Evolutionary conservation across 225 moss, liverwort and hornwort species (phyloP).

Genomic region (Neckera pumila): DNA sequence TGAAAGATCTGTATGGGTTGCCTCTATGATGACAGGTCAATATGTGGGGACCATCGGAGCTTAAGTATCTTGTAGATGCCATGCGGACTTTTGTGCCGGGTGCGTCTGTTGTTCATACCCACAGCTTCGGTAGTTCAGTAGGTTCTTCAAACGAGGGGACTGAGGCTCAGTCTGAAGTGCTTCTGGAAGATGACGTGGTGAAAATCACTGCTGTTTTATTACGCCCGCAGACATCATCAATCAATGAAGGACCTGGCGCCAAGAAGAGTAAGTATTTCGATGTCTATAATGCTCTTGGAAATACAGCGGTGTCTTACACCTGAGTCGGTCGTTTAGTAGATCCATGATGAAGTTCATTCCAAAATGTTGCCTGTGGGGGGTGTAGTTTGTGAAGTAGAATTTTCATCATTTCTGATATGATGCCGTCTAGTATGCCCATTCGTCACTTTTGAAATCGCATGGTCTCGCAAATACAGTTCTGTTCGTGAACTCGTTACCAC

Average conservation of each 20-base stretch:
- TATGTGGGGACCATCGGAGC: conserved; percentile 89
- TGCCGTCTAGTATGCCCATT: not conserved
- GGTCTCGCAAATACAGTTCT: not conserved
- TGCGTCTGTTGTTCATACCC: conserved; percentile 84
- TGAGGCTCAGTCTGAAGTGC: conserved; percentile 28
- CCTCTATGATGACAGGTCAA: conserved; percentile 53
- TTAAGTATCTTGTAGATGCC: conserved; percentile 85
- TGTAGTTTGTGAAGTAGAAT: not conserved
- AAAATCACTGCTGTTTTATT: conserved; percentile 80
- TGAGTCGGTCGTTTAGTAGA: not conserved
- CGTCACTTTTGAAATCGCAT: not conserved
- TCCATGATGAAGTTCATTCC: not conserved
- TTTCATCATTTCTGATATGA: not conserved
- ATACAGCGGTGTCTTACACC: not conserved
- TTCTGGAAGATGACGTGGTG: conserved; percentile 85
- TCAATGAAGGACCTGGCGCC: conserved; percentile 2
- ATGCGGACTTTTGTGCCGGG: conserved; percentile 97
- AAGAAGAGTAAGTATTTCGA: conserved; percentile 17
- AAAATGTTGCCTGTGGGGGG: not conserved
- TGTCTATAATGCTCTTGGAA: not conserved
- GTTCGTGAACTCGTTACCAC: not conserved
- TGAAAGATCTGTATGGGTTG: not conserved
- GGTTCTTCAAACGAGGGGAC: not conserved
- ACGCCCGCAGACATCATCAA: conserved; percentile 9
- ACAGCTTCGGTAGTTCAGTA: conserved; percentile 58